Evolutionary conservation across 2,329 filamentous ascomycete genomes (phyloP).

Genomic region (Sporothrix curviconia): DNA sequence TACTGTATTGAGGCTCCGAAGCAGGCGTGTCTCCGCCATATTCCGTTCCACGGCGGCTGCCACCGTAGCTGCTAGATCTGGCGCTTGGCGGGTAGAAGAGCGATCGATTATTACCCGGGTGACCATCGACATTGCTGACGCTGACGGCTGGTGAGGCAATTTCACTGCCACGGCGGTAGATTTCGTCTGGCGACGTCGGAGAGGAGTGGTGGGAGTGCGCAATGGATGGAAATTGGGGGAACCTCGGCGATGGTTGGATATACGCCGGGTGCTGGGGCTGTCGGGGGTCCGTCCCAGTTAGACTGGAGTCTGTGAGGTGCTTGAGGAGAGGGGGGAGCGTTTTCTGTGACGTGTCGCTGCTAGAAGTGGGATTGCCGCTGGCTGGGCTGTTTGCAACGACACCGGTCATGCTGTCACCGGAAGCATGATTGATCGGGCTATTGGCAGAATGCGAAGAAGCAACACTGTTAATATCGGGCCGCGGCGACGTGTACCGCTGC

Average conservation of each 20-base stretch:
- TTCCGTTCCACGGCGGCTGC: conserved; percentile 32
- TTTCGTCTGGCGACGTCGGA: conserved; percentile 44
- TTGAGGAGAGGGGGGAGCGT: conserved; percentile 1
- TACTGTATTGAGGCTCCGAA: background rate
- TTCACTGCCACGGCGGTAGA: conserved; percentile 34
- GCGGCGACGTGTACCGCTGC: conserved; percentile 31
- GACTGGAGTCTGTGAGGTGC: background rate
- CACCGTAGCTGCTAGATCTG: conserved; percentile 15
- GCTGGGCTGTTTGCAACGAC: background rate
- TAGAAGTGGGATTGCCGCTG: background rate
- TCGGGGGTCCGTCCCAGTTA: background rate
- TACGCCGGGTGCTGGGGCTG: background rate
- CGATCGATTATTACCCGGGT: conserved; percentile 28
- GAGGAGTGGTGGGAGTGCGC: conserved; percentile 34
- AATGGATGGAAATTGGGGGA: conserved; percentile 28
- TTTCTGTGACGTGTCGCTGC: background rate
- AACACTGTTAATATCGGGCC: conserved; percentile 31
- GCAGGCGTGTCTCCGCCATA: conserved; percentile 24
- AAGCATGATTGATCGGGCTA: background rate
- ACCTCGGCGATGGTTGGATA: conserved; percentile 28
- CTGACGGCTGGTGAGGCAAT: conserved; percentile 41
- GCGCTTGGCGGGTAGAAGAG: conserved; percentile 27
- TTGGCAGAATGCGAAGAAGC: background rate
- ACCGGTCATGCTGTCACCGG: background rate
- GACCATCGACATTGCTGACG: conserved; percentile 19